Base-by-base conservation (phyloP, 192 early-diverging fungal species). In the Podila clonocystis region DNA sequence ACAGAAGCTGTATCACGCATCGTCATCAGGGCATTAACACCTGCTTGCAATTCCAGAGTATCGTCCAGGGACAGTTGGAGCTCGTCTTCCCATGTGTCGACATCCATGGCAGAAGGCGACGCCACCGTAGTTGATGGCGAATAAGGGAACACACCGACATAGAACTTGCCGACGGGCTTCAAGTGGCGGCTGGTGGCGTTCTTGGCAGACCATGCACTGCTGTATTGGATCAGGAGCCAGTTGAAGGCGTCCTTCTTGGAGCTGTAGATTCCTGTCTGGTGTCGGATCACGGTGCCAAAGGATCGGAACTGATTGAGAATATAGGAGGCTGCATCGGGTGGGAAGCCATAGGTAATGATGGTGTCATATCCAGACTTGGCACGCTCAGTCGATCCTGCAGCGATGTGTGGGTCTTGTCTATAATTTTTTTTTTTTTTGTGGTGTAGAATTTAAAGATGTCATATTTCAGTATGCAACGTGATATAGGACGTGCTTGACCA, bases 281-380 rank as follows among this genome's bases (percentile, higher is more conserved):
- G 66, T 5, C 64, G 69, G 6, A 30, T 60, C 48, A 79, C 59
- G 31, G 65, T 65, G 34, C 75, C 75, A 68, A 79, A 79, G 3
- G 62, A 57, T 11, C 65, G 65, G 70, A 79, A 79, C 11, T 79
- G 67, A 12, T 79, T 70, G 26, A 79, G 29, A 29, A 79, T 58
- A 31, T 70, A 70, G 9, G 75, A 79, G 2, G 75, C 41, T 15
- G 67, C 65, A 26, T 79, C 75, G 1, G 67, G 33, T 22, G 75
- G 70, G 50, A 79, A 79, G 6, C 75, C 75, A 64, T 79, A 79
- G 7, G 75, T 72, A 41, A 79, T 79, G 30, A 79, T 72, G 0
- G 75, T 58, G 15, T 79, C 70, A 36, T 50, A 72, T 0, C 17
- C n/a, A 0, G 63, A 30, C 11, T 63, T 64, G 3, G 38, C 8